Evolutionary conservation across 2,329 filamentous ascomycete species (phyloP).

Genomic region (Metarhizium brunneum): DNA sequence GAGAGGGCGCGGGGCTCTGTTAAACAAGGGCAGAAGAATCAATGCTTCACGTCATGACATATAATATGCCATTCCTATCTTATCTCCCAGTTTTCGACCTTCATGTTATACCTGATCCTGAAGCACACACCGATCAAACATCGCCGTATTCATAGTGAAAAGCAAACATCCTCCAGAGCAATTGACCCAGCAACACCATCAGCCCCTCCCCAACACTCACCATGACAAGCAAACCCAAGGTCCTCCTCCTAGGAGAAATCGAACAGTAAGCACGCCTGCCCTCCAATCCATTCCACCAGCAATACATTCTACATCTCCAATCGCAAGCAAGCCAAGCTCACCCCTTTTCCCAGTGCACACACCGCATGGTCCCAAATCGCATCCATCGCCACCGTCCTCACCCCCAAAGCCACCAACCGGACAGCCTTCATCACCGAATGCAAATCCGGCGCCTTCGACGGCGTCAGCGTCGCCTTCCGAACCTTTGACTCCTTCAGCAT

Average conservation of each 20-base stretch:
- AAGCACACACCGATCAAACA: too few species aligned
- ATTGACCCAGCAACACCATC: background rate
- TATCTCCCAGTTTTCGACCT: too few species aligned
- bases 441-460: conserved; percentile 54
- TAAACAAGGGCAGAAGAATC: background rate
- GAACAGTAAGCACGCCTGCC: conserved; percentile 23
- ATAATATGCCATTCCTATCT: too few species aligned
- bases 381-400: conserved; percentile 55
- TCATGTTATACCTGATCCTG: too few species aligned
- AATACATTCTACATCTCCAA: background rate
- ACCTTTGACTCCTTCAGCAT: conserved; percentile 56
- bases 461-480: conserved; percentile 56
- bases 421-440: conserved; percentile 62
- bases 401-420: conserved; percentile 51
- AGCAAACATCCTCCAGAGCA: background rate
- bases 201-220: background rate
- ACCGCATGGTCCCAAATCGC: conserved; percentile 54
- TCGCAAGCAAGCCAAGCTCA: background rate
- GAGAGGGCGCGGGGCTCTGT: background rate
- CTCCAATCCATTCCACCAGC: background rate
- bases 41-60: background rate
- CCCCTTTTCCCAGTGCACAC: conserved; percentile 44
- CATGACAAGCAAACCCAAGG: conserved; percentile 22
- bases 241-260: conserved; percentile 30
- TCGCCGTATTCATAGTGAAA: too few species aligned